Base-by-base conservation (phyloP, 305 asterid species). In the Euphrasia arctica region DNA sequence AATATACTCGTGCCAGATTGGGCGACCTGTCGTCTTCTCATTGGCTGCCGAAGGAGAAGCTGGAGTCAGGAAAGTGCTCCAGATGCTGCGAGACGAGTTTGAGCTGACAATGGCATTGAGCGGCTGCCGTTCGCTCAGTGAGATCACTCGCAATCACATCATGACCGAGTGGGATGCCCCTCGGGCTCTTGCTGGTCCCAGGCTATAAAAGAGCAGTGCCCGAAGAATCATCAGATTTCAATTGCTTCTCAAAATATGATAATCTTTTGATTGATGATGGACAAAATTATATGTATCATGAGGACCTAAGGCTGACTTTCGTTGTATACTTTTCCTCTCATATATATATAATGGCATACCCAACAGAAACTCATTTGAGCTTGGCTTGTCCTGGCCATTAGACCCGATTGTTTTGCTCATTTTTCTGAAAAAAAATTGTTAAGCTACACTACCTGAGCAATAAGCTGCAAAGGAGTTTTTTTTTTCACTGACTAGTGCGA, bases 21-120 rank as follows among this genome's bases (percentile, higher is more conserved):
- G 96, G 49, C 80, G 95, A 67, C 96, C 98, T 0, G 95, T 91
- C 79, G 85, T 91, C 39, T 91, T 82, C 82, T 73, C 96, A 0
- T 74, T 91, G 83, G 98, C 96, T 32, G 82, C 94, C 5, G 96
- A 86, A 4, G 98, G 96, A 64, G 98, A 91, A 74, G 85, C 92
- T 1, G 96, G 98, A 0, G 77, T 91, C 4, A 80, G 78, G 39
- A 91, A 91, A 59, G 91, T 81, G 25, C 94, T 91, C 42, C 88
- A 89, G 69, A 91, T 89, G 98, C 34, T 91, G 78, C 90, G 89
- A 0, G 90, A 86, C 0, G 98, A 91, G 76, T 89, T 91, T 74
- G 98, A 89, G 76, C 86, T 91, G 62, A 89, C 95, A 4, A 91
- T 91, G 96, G 96, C 95, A 12, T 73, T 91, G 85, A 86, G 94